Evolutionary conservation across 306 rosid genomes (phyloP).

Genomic region (Inga oerstediana): DNA sequence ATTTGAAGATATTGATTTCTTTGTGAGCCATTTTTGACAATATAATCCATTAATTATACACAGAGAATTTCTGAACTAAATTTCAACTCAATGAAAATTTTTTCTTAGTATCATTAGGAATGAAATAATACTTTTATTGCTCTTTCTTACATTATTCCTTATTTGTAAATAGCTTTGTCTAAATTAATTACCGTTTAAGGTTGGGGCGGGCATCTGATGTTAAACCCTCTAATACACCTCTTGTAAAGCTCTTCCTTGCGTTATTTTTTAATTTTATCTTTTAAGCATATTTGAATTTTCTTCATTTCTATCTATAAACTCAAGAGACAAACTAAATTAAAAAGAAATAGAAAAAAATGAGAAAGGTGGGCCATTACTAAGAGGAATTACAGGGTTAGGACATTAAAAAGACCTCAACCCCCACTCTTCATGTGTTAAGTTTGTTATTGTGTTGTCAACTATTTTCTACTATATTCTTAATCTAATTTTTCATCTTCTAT

Average conservation of each 20-base stretch:
- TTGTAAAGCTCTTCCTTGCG: too few relatives aligned
- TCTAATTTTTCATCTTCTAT: not conserved
- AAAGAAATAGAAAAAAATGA: too few relatives aligned
- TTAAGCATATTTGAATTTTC: too few relatives aligned
- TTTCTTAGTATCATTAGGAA: not conserved
- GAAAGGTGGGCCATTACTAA: too few relatives aligned
- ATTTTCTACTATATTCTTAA: not conserved
- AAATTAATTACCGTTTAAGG: not conserved
- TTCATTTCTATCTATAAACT: too few relatives aligned
- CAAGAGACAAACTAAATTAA: too few relatives aligned
- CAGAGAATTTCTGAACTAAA: not conserved
- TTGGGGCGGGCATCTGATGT: too few relatives aligned
- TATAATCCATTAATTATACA: not conserved
- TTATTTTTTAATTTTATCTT: too few relatives aligned
- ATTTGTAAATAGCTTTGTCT: conserved; percentile 1
- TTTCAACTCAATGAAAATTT: not conserved
- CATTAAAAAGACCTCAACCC: too few relatives aligned
- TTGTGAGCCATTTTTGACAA: not conserved
- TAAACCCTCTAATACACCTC: too few relatives aligned
- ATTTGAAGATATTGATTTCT: not conserved
- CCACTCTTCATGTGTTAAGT: not conserved
- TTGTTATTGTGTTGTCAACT: conserved; percentile 11
- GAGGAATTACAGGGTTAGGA: too few relatives aligned
- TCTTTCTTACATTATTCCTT: not conserved
- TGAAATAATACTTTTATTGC: conserved; percentile 8